These are phyloP conservation scores for Coemansia sp. DNA, from an alignment of 192 early-diverging fungal genomes.

Conservation along the genomic window DNA sequence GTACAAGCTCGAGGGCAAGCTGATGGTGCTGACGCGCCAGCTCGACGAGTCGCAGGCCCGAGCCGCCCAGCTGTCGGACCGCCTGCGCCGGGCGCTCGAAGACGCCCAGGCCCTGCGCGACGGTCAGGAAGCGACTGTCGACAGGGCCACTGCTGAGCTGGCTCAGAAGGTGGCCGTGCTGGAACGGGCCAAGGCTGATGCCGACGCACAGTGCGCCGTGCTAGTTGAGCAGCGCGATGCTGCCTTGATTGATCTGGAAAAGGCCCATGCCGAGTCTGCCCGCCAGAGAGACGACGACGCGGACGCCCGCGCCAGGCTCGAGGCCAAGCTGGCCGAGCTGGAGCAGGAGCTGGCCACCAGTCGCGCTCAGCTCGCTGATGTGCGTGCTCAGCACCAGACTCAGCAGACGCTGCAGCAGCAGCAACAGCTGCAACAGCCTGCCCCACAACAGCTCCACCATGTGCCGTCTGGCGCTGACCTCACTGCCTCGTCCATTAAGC, in stretches of 20 bases:
- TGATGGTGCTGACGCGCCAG: constrained; percentile 90
- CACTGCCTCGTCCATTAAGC: constrained; percentile 24
- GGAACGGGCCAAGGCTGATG: constrained; percentile 29
- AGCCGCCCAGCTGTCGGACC: constrained; percentile 61
- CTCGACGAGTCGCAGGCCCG: constrained; percentile 66
- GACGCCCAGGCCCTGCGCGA: constrained; percentile 24
- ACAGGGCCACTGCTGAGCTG: constrained; percentile 21
- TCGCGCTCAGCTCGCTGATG: constrained; percentile 37
- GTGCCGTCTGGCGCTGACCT: constrained; percentile 5
- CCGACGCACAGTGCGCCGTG: constrained; percentile 25
- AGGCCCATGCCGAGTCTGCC: neutral
- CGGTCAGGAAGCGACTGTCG: constrained; percentile 14
- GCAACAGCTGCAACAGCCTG: neutral
- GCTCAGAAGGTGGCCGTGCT: constrained; percentile 23
- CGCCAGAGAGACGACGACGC: neutral
- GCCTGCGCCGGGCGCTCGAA: constrained; percentile 36
- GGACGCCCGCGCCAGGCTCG: constrained; percentile 13
- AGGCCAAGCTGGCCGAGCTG: constrained; percentile 42
- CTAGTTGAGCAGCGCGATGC: constrained; percentile 12
- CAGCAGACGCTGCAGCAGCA: constrained; percentile 32
- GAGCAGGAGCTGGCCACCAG: constrained; percentile 38
- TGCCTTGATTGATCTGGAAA: neutral
- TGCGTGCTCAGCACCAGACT: constrained; percentile 42
- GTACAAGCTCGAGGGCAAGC: constrained; percentile 92
- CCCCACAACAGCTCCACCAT: constrained; percentile 2